Evolutionary conservation across 2,329 filamentous ascomycete species (phyloP).

Genomic region (Claviceps humidiphila): DNA sequence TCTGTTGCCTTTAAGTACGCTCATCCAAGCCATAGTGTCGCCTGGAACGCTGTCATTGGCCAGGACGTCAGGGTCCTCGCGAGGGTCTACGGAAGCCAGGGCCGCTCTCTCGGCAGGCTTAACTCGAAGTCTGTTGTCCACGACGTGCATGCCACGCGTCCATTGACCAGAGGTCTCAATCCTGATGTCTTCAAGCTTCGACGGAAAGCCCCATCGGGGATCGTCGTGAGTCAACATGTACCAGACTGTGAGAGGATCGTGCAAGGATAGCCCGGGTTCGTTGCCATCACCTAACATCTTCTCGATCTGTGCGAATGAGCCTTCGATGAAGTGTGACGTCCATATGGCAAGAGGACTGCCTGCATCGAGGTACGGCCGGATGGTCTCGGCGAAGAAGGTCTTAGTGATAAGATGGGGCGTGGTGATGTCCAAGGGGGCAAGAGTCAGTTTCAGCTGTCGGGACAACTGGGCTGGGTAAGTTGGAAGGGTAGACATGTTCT

Average conservation of each 20-base stretch:
- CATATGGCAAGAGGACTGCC: constrained; percentile 64
- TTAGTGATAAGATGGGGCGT: constrained; percentile 52
- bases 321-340: constrained; percentile 58
- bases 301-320: constrained; percentile 56
- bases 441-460: constrained; percentile 49
- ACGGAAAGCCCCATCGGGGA: constrained; percentile 42
- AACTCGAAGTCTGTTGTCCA: constrained; percentile 55
- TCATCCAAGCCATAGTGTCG: constrained; percentile 68
- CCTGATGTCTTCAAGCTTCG: constrained; percentile 64
- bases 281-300: constrained; percentile 43
- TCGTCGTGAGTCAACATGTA: constrained; percentile 54
- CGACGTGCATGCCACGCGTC: constrained; percentile 82
- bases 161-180: constrained; percentile 87
- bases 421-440: constrained; percentile 70
- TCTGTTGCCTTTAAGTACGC: constrained; percentile 60
- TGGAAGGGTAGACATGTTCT: constrained; percentile 35
- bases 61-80: constrained; percentile 26
- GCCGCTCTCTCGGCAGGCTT: constrained; percentile 34
- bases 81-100: constrained; percentile 26
- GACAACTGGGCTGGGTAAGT: constrained; percentile 53
- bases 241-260: constrained; percentile 70
- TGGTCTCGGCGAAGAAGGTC: constrained; percentile 42
- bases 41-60: constrained; percentile 43
- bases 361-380: constrained; percentile 40
- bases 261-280: constrained; percentile 51